Base-by-base conservation (phyloP, 2,329 filamentous ascomycete genomes). In the Diaporthe citriasiana region DNA sequence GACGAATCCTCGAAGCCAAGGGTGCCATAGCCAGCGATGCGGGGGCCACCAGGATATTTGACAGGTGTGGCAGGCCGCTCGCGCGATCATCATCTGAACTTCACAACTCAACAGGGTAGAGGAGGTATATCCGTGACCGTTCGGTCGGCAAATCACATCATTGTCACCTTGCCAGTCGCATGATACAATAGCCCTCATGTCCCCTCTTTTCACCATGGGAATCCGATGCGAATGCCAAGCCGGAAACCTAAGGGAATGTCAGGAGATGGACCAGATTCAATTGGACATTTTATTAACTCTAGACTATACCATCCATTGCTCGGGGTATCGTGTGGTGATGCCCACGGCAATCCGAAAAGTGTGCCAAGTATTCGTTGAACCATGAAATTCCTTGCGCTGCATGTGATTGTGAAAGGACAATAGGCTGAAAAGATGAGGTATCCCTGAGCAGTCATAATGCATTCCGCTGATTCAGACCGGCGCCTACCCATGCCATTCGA, bases 161-260 rank as follows among this genome's bases (percentile, higher is more conserved):
- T 13, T 47, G 22, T 63, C 45, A 66, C 42, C 45, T 22, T 51
- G 63, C 30, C n/a, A 51, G n/a, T 27, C n/a, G 22, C 13, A 53
- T 27, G 5, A 27, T 38, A 22, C 13, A n/a, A 53, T n/a, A 30
- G 57, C 40, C 10, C 25, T 47, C n/a, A 40, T 53, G 33, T 25
- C 25, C 12, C 57, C 17, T 15, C 6, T 33, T 13, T 45, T 68
- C 25, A 12, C 19, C 17, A 35, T 30, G 47, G 47, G 33, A 50
- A 53, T n/a, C 63, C 33, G 63, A 68, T 68, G 63, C 47, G 47
- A 68, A 68, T 51, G 33, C 30, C 47, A 53, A 51, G 63, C 47
- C 8, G n/a, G n/a, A 51, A 4, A 15, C 12, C 35, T 15, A 38
- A 38, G 8, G 22, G 13, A 25, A 13, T 47, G 19, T 19, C 45